phyloP scores from a whole-genome alignment of 805 yeast genomes.

The Wickerhamiella parazyma region DNA sequence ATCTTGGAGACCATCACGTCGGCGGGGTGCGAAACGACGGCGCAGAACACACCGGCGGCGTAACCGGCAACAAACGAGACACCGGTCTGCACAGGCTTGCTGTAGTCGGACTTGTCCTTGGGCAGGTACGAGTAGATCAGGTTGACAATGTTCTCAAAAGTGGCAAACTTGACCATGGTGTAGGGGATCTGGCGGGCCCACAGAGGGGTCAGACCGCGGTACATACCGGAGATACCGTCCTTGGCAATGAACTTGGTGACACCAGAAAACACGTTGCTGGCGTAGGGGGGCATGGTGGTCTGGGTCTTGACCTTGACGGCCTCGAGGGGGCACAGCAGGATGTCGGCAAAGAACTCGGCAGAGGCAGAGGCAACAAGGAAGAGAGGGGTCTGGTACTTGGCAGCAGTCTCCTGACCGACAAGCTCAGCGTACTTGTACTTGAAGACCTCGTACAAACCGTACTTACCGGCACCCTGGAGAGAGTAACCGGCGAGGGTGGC shows the following conservation, averaged over 20 bases:
- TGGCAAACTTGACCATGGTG: slow-evolving; percentile 93
- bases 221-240: slow-evolving; percentile 64
- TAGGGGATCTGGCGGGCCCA: slow-evolving; percentile 98
- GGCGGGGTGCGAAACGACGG: slow-evolving; percentile 95
- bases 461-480: slow-evolving; percentile 93
- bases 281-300: slow-evolving; percentile 81
- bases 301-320: slow-evolving; percentile 91
- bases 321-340: slow-evolving; percentile 84
- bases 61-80: slow-evolving; percentile 93
- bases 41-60: slow-evolving; percentile 95
- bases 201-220: slow-evolving; percentile 80
- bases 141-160: slow-evolving; percentile 85
- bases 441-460: slow-evolving; percentile 88
- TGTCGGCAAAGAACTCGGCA: slow-evolving; percentile 88
- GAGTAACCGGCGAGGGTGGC: slow-evolving; percentile 91
- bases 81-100: slow-evolving; percentile 72
- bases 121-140: slow-evolving; percentile 62
- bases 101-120: slow-evolving; percentile 55
- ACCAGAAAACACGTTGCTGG: slow-evolving; percentile 50
- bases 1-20: slow-evolving; percentile 95
- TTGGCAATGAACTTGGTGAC: slow-evolving; percentile 47
- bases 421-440: slow-evolving; percentile 60
- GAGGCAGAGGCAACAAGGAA: slow-evolving; percentile 78
- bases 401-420: slow-evolving; percentile 48
- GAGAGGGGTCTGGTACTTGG: slow-evolving; percentile 55